Evolutionary conservation across 2,329 filamentous ascomycete genomes (phyloP), one percentile per base, ranked within the genome.

Genomic region (Apiospora rasikravindrae): DNA sequence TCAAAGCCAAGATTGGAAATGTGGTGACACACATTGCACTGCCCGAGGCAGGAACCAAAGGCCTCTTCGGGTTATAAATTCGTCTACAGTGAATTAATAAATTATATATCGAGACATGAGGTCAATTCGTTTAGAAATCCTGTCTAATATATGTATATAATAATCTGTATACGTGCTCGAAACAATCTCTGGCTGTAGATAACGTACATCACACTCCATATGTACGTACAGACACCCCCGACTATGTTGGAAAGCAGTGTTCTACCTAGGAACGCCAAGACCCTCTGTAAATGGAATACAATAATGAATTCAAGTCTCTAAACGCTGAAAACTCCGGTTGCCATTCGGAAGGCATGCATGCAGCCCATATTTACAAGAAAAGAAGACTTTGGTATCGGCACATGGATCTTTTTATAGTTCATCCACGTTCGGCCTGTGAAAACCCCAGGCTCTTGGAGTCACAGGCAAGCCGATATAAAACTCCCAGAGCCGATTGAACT

Each of bases 1-100:
- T 96, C 74, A 95, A 95, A 82, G 88, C 86, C 45, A 95, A 95
- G 83, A 90, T 95, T 78, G 93, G 93, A 7, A 95, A 95, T 77
- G 82, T 86, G 22, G 88, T 95, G 24, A 69, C 45, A 2, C 68
- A 69, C 16, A 51, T 69, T 37, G 22, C 26, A 33, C n/a, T 69
- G 33, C 47, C 68, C 37, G 68, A 69, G 68, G 45, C 19, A 42
- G 68, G 47, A 10, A 53, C 29, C 29, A 51, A 44, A 24, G n/a
- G 22, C 33, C 47, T 69, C 11, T 69, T 69, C 19, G 42, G 66
- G 6, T 11, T 47, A 19, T 47, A 40, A 19, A 29, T 5, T 24
- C 7, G 10, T 64, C 26, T 24, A 24, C 57, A 13, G 3, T 7
- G 14, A 24, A n/a, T n/a, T 22, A n/a, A n/a, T 7, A 6, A 61